A percentile compares a stretch with the other conserved stretches of the same genome.
phyloP scores from a whole-genome alignment of 768 basidiomycete species.

The Suillus paluster region DNA sequence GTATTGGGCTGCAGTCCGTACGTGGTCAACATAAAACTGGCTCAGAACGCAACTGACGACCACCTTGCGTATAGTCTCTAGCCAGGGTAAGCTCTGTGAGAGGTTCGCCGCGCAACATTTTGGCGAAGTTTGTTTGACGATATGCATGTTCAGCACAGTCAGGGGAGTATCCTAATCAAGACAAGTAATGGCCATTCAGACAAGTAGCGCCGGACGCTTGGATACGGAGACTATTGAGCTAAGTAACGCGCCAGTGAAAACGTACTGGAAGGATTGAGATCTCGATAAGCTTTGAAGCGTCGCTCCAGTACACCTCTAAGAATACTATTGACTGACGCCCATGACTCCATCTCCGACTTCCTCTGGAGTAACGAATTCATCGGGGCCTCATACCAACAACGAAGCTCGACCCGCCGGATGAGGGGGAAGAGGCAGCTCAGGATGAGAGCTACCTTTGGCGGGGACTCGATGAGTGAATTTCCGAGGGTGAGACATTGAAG shows the following conservation, averaged over 20 bases:
- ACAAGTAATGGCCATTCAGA: too few relatives aligned
- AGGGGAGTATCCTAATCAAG: too few relatives aligned
- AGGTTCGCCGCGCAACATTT: constrained; percentile 81
- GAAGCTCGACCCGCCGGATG: constrained; percentile 21
- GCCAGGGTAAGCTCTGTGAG: constrained; percentile 89
- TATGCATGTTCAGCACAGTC: too few relatives aligned
- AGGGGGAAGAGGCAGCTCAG: constrained; percentile 21
- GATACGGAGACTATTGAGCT: too few relatives aligned
- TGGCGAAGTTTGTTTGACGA: constrained; percentile 77
- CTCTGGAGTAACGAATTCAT: constrained; percentile 6
- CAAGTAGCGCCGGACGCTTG: too few relatives aligned
- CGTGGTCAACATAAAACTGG: constrained; percentile 9
- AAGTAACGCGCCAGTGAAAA: too few relatives aligned
- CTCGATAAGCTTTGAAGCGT: background rate
- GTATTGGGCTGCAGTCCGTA: constrained; percentile 21
- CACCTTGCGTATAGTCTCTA: constrained; percentile 67
- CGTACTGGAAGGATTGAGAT: too few relatives aligned
- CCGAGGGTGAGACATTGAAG: constrained; percentile 18
- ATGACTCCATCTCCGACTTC: background rate
- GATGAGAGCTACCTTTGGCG: constrained; percentile 13
- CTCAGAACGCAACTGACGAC: constrained; percentile 42
- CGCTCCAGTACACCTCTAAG: background rate
- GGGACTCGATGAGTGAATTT: constrained; percentile 22
- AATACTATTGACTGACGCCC: background rate
- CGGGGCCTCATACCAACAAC: constrained; percentile 16